phyloP scores from a whole-genome alignment of 2,329 filamentous ascomycete genomes.

The Lachnellula arida region DNA sequence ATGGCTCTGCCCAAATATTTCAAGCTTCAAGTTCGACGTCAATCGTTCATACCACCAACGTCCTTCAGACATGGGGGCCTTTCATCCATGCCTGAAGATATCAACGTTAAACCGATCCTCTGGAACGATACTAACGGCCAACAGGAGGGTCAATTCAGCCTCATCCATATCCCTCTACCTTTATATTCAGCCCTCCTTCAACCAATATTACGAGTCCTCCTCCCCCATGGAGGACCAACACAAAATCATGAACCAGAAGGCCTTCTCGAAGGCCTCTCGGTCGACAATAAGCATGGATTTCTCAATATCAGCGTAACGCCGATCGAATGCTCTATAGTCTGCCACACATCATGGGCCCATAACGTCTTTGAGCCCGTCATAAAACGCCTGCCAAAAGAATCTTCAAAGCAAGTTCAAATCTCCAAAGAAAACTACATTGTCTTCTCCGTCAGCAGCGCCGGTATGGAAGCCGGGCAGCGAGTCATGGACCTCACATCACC shows the following conservation, averaged over 20 bases:
- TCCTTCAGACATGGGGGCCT: conserved; percentile 3
- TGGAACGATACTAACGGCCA: conserved; percentile 19
- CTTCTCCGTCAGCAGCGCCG: conserved; percentile 84
- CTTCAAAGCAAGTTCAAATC: conserved; percentile 58
- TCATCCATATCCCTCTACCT: conserved; percentile 84
- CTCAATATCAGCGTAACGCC: conserved; percentile 91
- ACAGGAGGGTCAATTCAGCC: conserved; percentile 79
- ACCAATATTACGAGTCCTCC: conserved; percentile 78
- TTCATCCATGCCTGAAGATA: conserved; percentile 9
- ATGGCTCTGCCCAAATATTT: conserved; percentile 7
- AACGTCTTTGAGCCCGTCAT: conserved; percentile 73
- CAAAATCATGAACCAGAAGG: conserved; percentile 32
- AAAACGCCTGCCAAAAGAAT: conserved; percentile 52
- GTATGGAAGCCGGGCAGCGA: conserved; percentile 83
- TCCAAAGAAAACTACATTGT: conserved; percentile 81
- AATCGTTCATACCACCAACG: not conserved
- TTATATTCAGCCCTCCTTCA: conserved; percentile 77
- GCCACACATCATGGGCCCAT: conserved; percentile 68
- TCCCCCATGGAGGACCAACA: conserved; percentile 51
- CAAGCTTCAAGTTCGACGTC: conserved; percentile 8
- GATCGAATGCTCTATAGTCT: conserved; percentile 88
- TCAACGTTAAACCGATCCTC: conserved; percentile 18
- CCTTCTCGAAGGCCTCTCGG: conserved; percentile 43
- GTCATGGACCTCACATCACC: conserved; percentile 90
- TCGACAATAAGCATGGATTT: conserved; percentile 66